These are phyloP conservation scores for Ceratobasidium sp. DNA, from an alignment of 1,284 basidiomycete genomes.

Conservation along the genomic window DNA sequence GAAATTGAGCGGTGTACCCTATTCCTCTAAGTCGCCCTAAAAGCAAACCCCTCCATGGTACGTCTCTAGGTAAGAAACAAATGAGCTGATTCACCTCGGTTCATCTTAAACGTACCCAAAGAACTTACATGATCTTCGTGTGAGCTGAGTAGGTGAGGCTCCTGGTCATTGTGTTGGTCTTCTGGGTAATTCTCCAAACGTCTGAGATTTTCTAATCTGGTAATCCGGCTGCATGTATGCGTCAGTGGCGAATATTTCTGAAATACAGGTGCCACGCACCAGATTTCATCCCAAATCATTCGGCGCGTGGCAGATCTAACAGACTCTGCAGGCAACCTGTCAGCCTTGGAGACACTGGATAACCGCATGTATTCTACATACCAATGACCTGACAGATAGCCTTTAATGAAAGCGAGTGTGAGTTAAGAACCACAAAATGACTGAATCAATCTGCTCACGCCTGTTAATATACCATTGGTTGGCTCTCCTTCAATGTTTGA, in stretches of 20 bases:
- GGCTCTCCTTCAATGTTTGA: background rate
- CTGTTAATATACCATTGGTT: conserved; percentile 8
- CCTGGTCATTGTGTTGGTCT: background rate
- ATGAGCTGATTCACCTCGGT: background rate
- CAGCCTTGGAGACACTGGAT: background rate
- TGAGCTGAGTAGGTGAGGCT: conserved; percentile 3
- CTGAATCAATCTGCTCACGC: background rate
- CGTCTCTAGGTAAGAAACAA: background rate
- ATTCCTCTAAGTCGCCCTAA: background rate
- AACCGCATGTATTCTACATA: background rate
- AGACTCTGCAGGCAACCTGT: background rate
- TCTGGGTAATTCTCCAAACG: background rate
- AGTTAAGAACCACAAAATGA: no score
- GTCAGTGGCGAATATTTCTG: background rate
- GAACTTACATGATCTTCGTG: background rate
- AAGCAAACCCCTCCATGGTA: background rate
- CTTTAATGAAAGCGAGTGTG: background rate
- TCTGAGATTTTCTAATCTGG: background rate
- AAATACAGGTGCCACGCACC: background rate
- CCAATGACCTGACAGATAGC: conserved; percentile 20
- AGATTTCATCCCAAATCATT: conserved; percentile 1
- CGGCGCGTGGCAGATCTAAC: background rate
- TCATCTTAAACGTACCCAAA: background rate
- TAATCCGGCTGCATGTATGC: conserved; percentile 2
- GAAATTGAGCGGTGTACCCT: no score